These are phyloP conservation scores for Pulchroboletus neoregius DNA, from an alignment of 1,284 basidiomycete species.

Conservation along the genomic window DNA sequence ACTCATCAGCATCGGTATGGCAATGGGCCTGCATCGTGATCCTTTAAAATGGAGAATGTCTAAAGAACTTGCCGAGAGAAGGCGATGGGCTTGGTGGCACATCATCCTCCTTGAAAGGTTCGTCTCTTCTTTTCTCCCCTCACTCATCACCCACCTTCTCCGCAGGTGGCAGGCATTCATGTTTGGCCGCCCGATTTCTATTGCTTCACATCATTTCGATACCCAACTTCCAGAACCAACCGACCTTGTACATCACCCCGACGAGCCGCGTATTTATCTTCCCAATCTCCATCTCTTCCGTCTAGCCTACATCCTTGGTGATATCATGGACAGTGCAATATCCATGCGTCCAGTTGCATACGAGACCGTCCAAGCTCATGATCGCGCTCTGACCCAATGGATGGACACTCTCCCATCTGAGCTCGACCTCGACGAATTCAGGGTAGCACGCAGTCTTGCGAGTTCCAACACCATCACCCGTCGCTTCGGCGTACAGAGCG, in stretches of 20 bases:
- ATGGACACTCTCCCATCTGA: slow-evolving; percentile 67
- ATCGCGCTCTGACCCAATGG: slow-evolving; percentile 65
- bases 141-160: slow-evolving; percentile 15
- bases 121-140: slow-evolving; percentile 23
- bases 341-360: slow-evolving; percentile 71
- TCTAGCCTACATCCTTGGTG: slow-evolving; percentile 70
- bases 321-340: slow-evolving; percentile 78
- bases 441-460: slow-evolving; percentile 62
- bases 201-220: slow-evolving; percentile 77
- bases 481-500: slow-evolving; percentile 69
- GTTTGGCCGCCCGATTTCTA: slow-evolving; percentile 71
- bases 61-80: slow-evolving; percentile 62
- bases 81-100: slow-evolving; percentile 86
- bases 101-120: slow-evolving; percentile 72
- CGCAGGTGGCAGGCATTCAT: slow-evolving; percentile 78
- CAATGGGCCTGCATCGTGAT: slow-evolving; percentile 79
- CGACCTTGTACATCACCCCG: slow-evolving; percentile 55
- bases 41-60: slow-evolving; percentile 69
- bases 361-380: slow-evolving; percentile 66
- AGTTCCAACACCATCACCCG: slow-evolving; percentile 52
- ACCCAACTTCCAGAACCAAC: slow-evolving; percentile 66
- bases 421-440: slow-evolving; percentile 70
- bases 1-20: slow-evolving; percentile 65
- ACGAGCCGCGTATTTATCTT: slow-evolving; percentile 55
- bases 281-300: slow-evolving; percentile 73